A percentile compares a stretch with the other conserved stretches of the same genome.
These are phyloP conservation scores for Colletotrichum scovillei DNA, from an alignment of 2,329 filamentous ascomycete species.

Conservation along the genomic window DNA sequence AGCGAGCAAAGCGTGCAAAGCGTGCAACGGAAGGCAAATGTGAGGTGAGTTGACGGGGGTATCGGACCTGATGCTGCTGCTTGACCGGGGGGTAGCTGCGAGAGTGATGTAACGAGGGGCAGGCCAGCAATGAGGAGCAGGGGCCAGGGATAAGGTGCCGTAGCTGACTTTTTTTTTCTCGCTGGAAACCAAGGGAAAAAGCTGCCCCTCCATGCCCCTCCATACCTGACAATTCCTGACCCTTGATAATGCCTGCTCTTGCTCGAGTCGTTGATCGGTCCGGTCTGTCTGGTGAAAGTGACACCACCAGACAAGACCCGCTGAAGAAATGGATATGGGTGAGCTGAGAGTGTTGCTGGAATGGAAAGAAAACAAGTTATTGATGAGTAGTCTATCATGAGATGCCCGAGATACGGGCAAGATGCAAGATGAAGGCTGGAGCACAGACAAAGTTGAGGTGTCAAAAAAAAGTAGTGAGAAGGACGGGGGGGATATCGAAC, in stretches of 20 bases:
- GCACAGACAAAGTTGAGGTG: conserved; percentile 27
- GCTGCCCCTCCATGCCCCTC: conserved; percentile 33
- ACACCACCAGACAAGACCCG: conserved; percentile 17
- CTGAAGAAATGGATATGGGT: conserved; percentile 4
- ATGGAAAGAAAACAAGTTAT: background rate
- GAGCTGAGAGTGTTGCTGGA: background rate
- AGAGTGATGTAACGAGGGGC: conserved; percentile 35
- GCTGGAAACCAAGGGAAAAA: conserved; percentile 21
- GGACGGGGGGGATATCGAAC: conserved; percentile 9
- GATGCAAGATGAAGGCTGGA: background rate
- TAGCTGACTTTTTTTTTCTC: conserved; percentile 33
- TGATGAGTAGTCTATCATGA: conserved; percentile 6
- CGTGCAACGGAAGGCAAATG: no score
- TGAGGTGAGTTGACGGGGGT: conserved; percentile 16
- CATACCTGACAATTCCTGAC: conserved; percentile 20
- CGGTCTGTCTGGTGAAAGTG: conserved; percentile 9
- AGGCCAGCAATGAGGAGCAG: conserved; percentile 23
- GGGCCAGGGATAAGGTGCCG: conserved; percentile 30
- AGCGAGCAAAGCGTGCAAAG: no score
- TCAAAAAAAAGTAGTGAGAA: conserved; percentile 14
- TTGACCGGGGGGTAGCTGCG: conserved; percentile 31
- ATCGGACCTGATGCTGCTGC: conserved; percentile 26
- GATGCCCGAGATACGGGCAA: background rate
- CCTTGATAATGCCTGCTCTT: conserved; percentile 4
- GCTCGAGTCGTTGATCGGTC: conserved; percentile 20